These are phyloP conservation scores for Ajuga chamaepitys DNA, from an alignment of 257 asterid species.

Conservation along the genomic window DNA sequence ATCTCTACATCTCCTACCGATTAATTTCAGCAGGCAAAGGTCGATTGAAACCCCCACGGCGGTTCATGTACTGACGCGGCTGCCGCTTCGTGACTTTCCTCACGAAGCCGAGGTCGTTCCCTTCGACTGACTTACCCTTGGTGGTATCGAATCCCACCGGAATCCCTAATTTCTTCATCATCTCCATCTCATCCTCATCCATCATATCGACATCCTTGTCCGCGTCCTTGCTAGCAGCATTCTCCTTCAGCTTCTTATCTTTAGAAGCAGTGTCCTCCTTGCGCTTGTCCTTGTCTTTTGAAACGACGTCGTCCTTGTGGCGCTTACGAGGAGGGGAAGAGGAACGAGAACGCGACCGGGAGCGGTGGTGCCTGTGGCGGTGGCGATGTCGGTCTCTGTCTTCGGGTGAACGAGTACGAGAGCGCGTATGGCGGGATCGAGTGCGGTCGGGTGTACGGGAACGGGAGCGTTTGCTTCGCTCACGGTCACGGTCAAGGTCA, in stretches of 20 bases:
- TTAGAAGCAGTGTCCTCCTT: slow-evolving; percentile 31
- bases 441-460: slow-evolving; percentile 79
- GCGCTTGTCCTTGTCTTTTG: slow-evolving; percentile 41
- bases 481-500: slow-evolving; percentile 38
- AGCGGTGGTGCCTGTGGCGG: slow-evolving; percentile 42
- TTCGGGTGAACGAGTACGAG: slow-evolving; percentile 77
- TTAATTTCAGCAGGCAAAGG: slow-evolving; percentile 87
- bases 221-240: slow-evolving; percentile 24
- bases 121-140: slow-evolving; percentile 81
- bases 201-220: slow-evolving; percentile 32
- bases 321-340: slow-evolving; percentile 73
- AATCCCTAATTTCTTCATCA: slow-evolving; percentile 92
- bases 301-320: slow-evolving; percentile 47
- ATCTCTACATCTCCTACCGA: slow-evolving; percentile 42
- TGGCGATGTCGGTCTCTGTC: slow-evolving; percentile 61
- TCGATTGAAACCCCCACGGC: slow-evolving; percentile 99
- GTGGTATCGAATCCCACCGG: slow-evolving; percentile 92
- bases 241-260: slow-evolving; percentile 48
- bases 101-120: slow-evolving; percentile 87
- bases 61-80: slow-evolving; percentile 98
- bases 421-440: slow-evolving; percentile 59
- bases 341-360: slow-evolving; percentile 46
- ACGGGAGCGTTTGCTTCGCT: slow-evolving; percentile 56
- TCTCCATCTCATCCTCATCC: slow-evolving; percentile 87
- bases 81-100: slow-evolving; percentile 94